These are phyloP conservation scores for Leucaena leucocephala DNA, from an alignment of 306 rosid species.

Conservation along the genomic window DNA sequence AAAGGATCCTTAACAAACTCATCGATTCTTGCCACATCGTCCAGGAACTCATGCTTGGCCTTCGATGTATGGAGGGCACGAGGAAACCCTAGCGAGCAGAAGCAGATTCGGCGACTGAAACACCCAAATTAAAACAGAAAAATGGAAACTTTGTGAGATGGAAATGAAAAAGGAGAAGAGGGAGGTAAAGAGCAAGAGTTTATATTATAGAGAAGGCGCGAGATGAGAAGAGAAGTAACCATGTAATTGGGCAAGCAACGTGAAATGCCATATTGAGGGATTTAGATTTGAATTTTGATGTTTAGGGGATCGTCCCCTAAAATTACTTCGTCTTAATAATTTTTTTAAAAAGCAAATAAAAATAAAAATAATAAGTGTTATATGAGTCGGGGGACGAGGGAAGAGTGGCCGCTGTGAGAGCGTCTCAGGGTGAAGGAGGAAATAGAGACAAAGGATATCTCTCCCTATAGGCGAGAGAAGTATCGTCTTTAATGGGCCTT, in stretches of 20 bases:
- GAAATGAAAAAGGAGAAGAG: not conserved
- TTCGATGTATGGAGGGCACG: slow-evolving; percentile 44
- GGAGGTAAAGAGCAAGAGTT: slow-evolving; percentile 2
- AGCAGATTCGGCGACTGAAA: slow-evolving; percentile 71
- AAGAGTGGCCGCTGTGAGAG: not conserved
- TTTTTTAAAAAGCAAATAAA: not conserved
- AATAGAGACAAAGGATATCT: not conserved
- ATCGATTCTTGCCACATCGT: slow-evolving; percentile 49
- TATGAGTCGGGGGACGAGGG: not conserved
- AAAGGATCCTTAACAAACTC: slow-evolving; percentile 54
- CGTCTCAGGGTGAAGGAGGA: slow-evolving; percentile 13
- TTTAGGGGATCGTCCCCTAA: slow-evolving; percentile 36
- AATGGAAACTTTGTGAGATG: slow-evolving; percentile 9
- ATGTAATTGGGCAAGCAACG: slow-evolving; percentile 86
- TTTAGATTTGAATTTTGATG: slow-evolving; percentile 50
- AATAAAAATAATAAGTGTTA: not conserved
- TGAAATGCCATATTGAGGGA: slow-evolving; percentile 78
- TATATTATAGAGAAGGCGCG: slow-evolving; percentile 11
- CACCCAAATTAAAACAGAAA: not conserved
- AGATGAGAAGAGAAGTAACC: slow-evolving; percentile 42
- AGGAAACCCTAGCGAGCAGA: slow-evolving; percentile 73
- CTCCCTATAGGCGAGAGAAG: not conserved
- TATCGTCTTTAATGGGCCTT: not conserved
- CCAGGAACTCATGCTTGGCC: slow-evolving; percentile 48
- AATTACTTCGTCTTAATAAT: slow-evolving; percentile 14